Evolutionary conservation across 129 eudicot species (phyloP).

Genomic region (Flaveria linearis): DNA sequence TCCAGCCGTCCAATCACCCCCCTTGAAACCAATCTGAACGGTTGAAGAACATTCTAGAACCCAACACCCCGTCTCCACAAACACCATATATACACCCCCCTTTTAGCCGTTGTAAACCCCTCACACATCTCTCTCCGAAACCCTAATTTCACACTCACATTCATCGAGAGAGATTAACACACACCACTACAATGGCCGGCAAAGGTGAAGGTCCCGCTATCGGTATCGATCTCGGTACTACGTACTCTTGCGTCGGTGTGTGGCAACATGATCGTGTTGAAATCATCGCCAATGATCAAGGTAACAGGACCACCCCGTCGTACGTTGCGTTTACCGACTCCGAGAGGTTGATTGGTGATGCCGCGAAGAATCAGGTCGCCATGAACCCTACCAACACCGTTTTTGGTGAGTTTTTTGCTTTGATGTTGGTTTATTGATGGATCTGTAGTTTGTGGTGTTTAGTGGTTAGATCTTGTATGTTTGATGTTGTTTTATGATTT

Average conservation of each 20-base stretch:
- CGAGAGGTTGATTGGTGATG: constrained; percentile 58
- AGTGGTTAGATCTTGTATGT: not conserved
- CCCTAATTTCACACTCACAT: constrained; percentile 18
- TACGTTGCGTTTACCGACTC: constrained; percentile 60
- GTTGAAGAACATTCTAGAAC: constrained; percentile 53
- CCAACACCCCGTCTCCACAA: constrained; percentile 12
- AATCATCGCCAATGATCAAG: constrained; percentile 66
- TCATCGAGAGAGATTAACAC: constrained; percentile 24
- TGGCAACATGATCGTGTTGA: constrained; percentile 71
- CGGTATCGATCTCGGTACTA: constrained; percentile 60
- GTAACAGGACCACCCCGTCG: constrained; percentile 58
- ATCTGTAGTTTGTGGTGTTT: constrained; percentile 1
- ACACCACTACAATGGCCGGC: constrained; percentile 42
- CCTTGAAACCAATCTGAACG: constrained; percentile 34
- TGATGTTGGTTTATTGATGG: not conserved
- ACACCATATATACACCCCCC: constrained; percentile 19
- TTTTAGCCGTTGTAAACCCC: constrained; percentile 17
- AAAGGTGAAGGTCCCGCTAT: constrained; percentile 67
- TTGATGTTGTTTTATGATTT: not conserved
- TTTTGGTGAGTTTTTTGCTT: constrained; percentile 37
- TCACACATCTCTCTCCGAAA: constrained; percentile 23
- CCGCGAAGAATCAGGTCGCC: constrained; percentile 68
- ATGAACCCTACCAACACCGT: constrained; percentile 67
- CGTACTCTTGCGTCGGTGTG: constrained; percentile 59
- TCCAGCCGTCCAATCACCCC: constrained; percentile 26